Evolutionary conservation across 139 green algal genomes (phyloP), one percentile per base, ranked within the genome.

Genomic region (Tetratostichococcus sp.): DNA sequence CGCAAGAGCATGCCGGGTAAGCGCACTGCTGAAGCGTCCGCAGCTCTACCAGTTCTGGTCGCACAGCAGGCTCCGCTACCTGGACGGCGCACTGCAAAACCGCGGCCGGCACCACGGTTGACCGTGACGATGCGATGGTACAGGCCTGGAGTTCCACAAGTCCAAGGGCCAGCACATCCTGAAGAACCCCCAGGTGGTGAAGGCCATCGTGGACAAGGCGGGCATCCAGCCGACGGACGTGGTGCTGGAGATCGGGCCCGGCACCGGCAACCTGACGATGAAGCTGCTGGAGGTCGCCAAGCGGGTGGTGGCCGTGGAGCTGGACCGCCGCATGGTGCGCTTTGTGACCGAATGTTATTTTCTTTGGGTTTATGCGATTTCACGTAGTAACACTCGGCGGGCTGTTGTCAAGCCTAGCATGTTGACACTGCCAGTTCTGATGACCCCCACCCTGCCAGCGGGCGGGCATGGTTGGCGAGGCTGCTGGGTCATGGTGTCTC

Each of bases 151-250:
- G 83, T 99, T 99, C 67, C 90, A 97, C 68, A 99, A 99, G 81
- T 93, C 83, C 81, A 97, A 97, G 69, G 96, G 96, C 16, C 96
- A 99, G 93, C 96, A 99, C 71, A 99, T 99, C 67, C 78, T 99
- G 14, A 97, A 97, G 75, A 99, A 99, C 79, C 95, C 96, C 0
- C 71, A 96, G 73, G 89, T 99, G 17, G 91, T 98, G 26, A 86
- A 98, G 67, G 87, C 92, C 22, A 99, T 99, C 50, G 93, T 99
- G 16, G 89, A 98, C 67, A 98, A 98, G 83, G 82, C 91, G 11
- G 94, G 94, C n/a, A 69, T 99, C 25, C 98, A 99, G 77, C 81
- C 58, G 66, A 99, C 96, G 16, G 96, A 99, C 82, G 87, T 97
- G 6, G 96, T 99, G 30, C 86, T 99, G 33, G 96, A 99, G 71